Evolutionary conservation across 305 asterid species (phyloP).

Genomic region (Plantago lanceolata): DNA sequence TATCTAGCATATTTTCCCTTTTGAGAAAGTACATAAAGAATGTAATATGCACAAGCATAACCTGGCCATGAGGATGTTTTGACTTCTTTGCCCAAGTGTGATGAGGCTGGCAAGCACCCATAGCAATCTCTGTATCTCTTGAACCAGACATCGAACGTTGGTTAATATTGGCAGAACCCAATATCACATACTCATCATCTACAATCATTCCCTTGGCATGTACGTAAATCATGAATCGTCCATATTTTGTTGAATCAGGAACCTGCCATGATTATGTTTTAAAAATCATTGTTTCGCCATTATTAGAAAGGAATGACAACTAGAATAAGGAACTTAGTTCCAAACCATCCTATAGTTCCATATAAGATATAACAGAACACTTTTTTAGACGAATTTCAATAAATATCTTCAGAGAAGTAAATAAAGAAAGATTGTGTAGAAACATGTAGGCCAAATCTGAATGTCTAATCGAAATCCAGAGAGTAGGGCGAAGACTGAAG

Average conservation of each 20-base stretch:
- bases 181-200: constrained; percentile 76
- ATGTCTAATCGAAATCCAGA: not conserved
- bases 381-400: not conserved
- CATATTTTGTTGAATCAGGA: constrained; percentile 47
- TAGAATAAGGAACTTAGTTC: too few relatives aligned
- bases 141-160: constrained; percentile 92
- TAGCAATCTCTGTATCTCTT: constrained; percentile 90
- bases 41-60: constrained; percentile 17
- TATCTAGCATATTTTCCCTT: not conserved
- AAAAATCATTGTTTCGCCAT: constrained; percentile 7
- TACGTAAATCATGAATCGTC: constrained; percentile 82
- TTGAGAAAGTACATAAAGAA: not conserved
- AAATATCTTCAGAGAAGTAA: too few relatives aligned
- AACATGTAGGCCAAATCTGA: too few relatives aligned
- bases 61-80: constrained; percentile 74
- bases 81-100: constrained; percentile 59
- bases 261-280: constrained; percentile 35
- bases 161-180: constrained; percentile 88
- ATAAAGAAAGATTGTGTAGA: too few relatives aligned
- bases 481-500: too few relatives aligned
- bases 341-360: too few relatives aligned
- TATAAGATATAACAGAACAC: not conserved
- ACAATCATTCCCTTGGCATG: constrained; percentile 94
- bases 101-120: constrained; percentile 90
- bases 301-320: not conserved